Evolutionary conservation across 148 eudicot species (phyloP).

Genomic region (Rhododendron griersonianum): DNA sequence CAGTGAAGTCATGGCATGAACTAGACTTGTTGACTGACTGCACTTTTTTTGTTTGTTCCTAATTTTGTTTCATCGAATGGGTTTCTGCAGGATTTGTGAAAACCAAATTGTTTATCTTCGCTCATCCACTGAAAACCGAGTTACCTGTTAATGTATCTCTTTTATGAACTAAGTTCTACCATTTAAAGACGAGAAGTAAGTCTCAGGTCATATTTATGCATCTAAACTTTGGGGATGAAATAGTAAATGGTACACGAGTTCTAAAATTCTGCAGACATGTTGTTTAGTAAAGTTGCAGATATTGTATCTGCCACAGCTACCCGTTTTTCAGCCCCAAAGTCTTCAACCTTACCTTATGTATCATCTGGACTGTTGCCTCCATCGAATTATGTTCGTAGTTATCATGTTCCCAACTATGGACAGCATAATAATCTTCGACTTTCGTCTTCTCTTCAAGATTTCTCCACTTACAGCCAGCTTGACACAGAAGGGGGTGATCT

Average conservation of each 20-base stretch:
- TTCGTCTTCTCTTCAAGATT: conserved; percentile 91
- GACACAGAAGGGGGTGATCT: conserved; percentile 52
- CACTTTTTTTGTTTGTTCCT: not conserved
- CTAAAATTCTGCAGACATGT: conserved; percentile 36
- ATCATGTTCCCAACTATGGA: conserved; percentile 36
- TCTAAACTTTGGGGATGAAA: conserved; percentile 2
- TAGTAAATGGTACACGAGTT: conserved; percentile 4
- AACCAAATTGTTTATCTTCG: not conserved
- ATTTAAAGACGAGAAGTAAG: not conserved
- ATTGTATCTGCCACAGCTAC: conserved; percentile 43
- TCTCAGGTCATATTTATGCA: not conserved
- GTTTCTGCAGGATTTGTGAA: conserved; percentile 17
- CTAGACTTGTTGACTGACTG: not conserved
- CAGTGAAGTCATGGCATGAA: not conserved
- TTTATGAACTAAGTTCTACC: not conserved
- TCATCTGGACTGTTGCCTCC: conserved; percentile 66
- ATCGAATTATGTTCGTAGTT: conserved; percentile 41
- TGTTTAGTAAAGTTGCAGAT: conserved; percentile 54
- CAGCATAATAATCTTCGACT: conserved; percentile 47
- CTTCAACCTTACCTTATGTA: conserved; percentile 50
- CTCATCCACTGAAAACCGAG: not conserved
- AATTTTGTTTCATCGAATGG: not conserved
- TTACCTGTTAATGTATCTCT: not conserved
- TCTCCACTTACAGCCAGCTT: conserved; percentile 59
- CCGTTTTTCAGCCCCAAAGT: conserved; percentile 47